Base-by-base conservation (phyloP, 148 eudicot genomes). In the Diospyros kaki region DNA sequence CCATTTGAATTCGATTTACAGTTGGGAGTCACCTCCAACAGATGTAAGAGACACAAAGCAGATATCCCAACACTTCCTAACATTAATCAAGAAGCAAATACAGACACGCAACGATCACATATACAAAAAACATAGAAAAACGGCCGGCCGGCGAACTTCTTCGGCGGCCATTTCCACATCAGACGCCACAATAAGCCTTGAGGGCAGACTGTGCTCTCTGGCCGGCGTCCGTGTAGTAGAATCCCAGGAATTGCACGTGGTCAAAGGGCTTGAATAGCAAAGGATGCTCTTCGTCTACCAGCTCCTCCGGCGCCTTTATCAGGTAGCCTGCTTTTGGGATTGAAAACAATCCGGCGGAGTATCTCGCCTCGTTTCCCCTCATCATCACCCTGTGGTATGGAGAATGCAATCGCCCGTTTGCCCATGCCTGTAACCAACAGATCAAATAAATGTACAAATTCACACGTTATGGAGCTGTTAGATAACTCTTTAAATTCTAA, bases 221-320 rank as follows among this genome's bases (percentile, higher is more conserved):
- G 40, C 84, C 86, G 3, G 77, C 83, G 43, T 79, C 76, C 0
- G 83, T 58, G 40, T 79, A 77, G 78, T 71, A 83, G 59, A 79
- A 86, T 3, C 66, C 75, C 12, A 83, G 75, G 73, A 86, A 81
- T 68, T 86, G 46, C 14, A 66, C 73, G 77, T 81, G 83, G 79
- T 81, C 83, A 72, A 76, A 86, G 39, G 89, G 89, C 80, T 83
- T 81, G 69, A 83, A 86, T 11, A 83, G 83, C 45, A 83, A 69
- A 0, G 86, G 89, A 59, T 83, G 82, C 39, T 81, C 83, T 68
- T 86, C 87, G 55, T 86, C 89, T 18, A 86, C 84, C 46, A 86
- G 63, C 82, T 81, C 83, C 42, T 76, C 76, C 4, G 87, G 87
- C 2, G 89, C 82, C 72, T 77, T 79, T 40, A 86, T 75, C 12